Evolutionary conservation across 345 rosid genomes (phyloP).

Genomic region (Cardiospermum halicacabum): DNA sequence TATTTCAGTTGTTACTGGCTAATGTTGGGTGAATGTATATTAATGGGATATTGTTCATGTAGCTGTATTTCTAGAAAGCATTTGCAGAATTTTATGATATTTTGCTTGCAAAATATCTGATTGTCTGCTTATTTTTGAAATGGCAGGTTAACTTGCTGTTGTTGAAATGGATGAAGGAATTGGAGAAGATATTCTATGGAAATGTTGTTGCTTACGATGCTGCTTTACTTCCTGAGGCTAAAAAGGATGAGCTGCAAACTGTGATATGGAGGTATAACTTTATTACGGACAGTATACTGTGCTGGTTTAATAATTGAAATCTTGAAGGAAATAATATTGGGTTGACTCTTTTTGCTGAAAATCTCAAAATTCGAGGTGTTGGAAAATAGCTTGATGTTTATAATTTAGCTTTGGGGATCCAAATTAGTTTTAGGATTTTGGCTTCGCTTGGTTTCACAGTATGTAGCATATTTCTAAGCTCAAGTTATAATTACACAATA

Average conservation of each 20-base stretch:
- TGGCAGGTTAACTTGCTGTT: slow-evolving; percentile 81
- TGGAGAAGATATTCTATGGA: slow-evolving; percentile 95
- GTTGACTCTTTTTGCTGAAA: neutral
- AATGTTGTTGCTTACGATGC: slow-evolving; percentile 84
- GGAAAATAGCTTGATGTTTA: neutral
- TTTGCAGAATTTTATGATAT: neutral
- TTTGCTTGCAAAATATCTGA: neutral
- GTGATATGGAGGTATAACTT: slow-evolving; percentile 71
- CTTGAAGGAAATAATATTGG: neutral
- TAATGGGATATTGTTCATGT: neutral
- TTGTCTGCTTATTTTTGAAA: slow-evolving; percentile 13
- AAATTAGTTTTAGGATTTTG: neutral
- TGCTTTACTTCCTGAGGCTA: slow-evolving; percentile 84
- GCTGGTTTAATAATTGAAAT: neutral
- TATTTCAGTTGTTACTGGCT: neutral
- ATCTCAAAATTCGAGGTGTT: neutral
- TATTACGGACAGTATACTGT: no score
- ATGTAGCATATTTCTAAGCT: neutral
- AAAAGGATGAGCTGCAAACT: slow-evolving; percentile 56
- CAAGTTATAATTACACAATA: neutral
- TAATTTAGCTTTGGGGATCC: neutral
- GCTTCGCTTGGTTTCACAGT: neutral
- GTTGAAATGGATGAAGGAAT: slow-evolving; percentile 90
- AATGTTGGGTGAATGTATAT: neutral
- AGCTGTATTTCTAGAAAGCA: neutral